Conservation (phyloP, 1,284 basidiomycete species). For the Athelia psychrophila region DNA sequence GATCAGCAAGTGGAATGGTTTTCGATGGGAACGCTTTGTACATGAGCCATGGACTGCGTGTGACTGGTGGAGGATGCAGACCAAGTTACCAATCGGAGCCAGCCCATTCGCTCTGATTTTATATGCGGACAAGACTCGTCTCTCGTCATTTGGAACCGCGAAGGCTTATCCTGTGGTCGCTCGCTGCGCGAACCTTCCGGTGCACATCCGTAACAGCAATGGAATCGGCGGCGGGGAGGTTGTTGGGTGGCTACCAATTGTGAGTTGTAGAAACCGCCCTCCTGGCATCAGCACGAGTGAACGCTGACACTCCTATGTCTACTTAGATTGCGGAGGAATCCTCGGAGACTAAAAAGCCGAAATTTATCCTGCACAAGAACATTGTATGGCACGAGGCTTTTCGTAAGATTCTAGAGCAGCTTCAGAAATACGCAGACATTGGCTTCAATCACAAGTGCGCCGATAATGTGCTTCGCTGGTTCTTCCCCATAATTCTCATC, state of each 20-base stretch:
- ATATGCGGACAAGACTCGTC: conserved; percentile 44
- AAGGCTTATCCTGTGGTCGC: conserved; percentile 44
- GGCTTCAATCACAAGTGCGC: conserved; percentile 17
- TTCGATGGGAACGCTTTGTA: conserved; percentile 24
- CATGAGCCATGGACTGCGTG: conserved; percentile 31
- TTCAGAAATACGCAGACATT: conserved; percentile 10
- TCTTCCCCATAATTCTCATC: conserved; percentile 27
- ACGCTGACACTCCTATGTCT: background rate
- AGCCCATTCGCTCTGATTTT: conserved; percentile 26
- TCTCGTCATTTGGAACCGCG: conserved; percentile 39
- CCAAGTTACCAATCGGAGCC: conserved; percentile 14
- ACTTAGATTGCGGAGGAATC: conserved; percentile 13
- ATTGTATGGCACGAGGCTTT: conserved; percentile 28
- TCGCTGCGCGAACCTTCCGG: conserved; percentile 31
- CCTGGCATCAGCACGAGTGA: background rate
- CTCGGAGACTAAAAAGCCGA: conserved; percentile 10
- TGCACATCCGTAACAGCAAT: conserved; percentile 32
- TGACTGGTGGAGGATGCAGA: conserved; percentile 25
- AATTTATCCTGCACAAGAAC: conserved; percentile 20
- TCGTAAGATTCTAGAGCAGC: conserved; percentile 15
- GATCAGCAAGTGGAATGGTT: conserved; percentile 25
- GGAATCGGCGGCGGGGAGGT: conserved; percentile 33
- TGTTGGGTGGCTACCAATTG: conserved; percentile 43
- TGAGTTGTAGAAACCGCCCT: conserved; percentile 15
- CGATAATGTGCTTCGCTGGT: conserved; percentile 8